These are phyloP conservation scores for Penicillium griseofulvum DNA, from an alignment of 2,329 filamentous ascomycete species.

Conservation along the genomic window DNA sequence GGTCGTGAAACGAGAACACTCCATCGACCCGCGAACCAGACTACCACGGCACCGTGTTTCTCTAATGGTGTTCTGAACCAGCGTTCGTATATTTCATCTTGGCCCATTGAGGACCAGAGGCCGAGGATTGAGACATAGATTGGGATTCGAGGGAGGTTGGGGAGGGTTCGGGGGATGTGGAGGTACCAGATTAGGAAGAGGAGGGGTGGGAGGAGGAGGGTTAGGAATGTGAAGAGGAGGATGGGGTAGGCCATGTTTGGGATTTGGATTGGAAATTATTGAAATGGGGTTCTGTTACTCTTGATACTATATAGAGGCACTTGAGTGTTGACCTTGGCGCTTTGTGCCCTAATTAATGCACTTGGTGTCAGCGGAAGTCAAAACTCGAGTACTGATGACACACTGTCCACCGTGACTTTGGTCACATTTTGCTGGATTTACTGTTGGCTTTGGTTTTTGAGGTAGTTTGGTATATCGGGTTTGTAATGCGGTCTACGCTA, in stretches of 20 bases:
- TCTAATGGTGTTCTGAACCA: conserved; percentile 27
- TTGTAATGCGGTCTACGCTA: background rate
- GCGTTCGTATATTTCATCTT: conserved; percentile 25
- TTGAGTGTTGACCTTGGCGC: background rate
- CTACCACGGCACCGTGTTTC: conserved; percentile 45
- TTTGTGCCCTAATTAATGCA: background rate
- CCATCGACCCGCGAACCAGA: conserved; percentile 52
- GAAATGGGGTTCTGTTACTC: background rate
- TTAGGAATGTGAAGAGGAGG: background rate
- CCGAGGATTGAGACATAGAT: conserved; percentile 28
- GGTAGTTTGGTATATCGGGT: background rate
- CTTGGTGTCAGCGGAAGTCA: conserved; percentile 8
- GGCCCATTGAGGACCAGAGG: conserved; percentile 27
- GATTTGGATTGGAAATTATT: background rate
- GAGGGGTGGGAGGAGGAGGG: conserved; percentile 6
- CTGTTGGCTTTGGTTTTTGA: background rate
- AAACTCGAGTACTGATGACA: background rate
- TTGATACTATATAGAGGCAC: background rate
- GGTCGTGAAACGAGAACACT: conserved; percentile 49
- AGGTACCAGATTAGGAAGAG: conserved; percentile 24
- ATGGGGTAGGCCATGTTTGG: background rate
- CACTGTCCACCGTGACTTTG: background rate
- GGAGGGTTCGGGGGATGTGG: conserved; percentile 20
- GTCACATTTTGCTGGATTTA: background rate
- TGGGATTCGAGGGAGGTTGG: conserved; percentile 23